A percentile compares a stretch with the other conserved stretches of the same genome.
These are phyloP conservation scores for Vigna angularis DNA, from an alignment of 306 rosid species.

Conservation along the genomic window DNA sequence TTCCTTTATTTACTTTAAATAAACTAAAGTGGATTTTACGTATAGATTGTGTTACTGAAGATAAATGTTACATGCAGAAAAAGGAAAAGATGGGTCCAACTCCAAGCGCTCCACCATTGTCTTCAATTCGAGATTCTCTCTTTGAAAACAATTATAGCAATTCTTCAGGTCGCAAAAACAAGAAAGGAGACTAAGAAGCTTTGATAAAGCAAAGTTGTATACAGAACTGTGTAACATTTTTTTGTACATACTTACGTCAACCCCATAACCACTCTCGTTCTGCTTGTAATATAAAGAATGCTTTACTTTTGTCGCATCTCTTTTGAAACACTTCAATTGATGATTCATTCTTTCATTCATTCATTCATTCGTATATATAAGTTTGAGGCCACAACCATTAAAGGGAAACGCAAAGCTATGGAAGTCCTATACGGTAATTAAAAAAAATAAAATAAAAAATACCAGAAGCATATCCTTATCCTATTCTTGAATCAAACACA, in stretches of 20 bases:
- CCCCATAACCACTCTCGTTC: not conserved
- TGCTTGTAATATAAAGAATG: constrained; percentile 32
- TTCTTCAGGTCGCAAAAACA: constrained; percentile 45
- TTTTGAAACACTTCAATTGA: constrained; percentile 23
- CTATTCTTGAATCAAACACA: not conserved
- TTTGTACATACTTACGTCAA: constrained; percentile 44
- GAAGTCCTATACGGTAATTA: not conserved
- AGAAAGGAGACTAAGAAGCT: constrained; percentile 30
- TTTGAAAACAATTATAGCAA: constrained; percentile 44
- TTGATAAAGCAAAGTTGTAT: not conserved
- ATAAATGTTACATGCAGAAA: constrained; percentile 51
- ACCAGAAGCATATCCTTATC: not conserved
- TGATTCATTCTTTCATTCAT: constrained; percentile 38
- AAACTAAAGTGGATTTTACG: not conserved
- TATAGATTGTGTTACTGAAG: not conserved
- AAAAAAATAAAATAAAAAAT: not conserved
- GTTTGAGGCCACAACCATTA: constrained; percentile 22
- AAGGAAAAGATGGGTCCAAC: constrained; percentile 37
- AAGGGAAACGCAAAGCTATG: not conserved
- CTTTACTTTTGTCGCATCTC: not conserved
- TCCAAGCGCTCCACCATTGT: constrained; percentile 51
- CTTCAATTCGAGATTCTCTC: constrained; percentile 45
- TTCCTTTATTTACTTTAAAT: constrained; percentile 24
- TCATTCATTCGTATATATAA: not conserved
- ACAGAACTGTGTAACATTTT: not conserved